phyloP scores from a whole-genome alignment of 2,329 filamentous ascomycete species.

The Paracoccidioides lutzii region DNA sequence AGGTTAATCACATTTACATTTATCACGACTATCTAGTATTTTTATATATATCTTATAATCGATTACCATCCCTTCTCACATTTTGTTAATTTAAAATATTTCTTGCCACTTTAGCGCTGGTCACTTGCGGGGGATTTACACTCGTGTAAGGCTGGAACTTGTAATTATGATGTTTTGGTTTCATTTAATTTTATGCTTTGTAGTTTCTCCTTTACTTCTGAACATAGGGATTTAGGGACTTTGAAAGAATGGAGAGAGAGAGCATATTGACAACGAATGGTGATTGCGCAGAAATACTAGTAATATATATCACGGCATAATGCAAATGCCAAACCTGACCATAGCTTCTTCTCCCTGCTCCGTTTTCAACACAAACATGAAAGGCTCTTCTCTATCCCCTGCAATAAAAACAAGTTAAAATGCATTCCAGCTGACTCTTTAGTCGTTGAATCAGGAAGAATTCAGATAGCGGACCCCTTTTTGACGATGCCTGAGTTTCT shows the following conservation, averaged over 20 bases:
- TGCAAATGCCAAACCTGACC: too few species aligned
- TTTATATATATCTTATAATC: background rate
- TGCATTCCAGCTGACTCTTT: too few species aligned
- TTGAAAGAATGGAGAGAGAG: background rate
- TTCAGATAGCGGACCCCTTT: too few species aligned
- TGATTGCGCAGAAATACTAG: too few species aligned
- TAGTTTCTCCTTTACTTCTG: background rate
- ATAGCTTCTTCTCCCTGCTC: too few species aligned
- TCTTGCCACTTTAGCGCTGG: background rate
- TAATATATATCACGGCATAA: too few species aligned
- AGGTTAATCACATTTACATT: conserved; percentile 12
- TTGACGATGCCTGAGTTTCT: too few species aligned
- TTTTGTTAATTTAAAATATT: background rate
- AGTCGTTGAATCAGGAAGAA: too few species aligned
- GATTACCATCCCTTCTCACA: background rate
- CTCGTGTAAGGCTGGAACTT: conserved; percentile 1
- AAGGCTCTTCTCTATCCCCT: too few species aligned
- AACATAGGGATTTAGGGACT: background rate
- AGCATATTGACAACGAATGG: too few species aligned
- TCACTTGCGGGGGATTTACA: background rate
- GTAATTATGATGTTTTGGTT: background rate
- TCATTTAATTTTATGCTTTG: background rate
- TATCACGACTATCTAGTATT: background rate
- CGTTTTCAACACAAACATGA: too few species aligned
- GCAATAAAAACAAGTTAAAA: too few species aligned